Percentiles rank a stretch among this genome's conserved stretches.
phyloP scores from a whole-genome alignment of 352 stramenopile species.

The Halophytophthora polymorphica region DNA sequence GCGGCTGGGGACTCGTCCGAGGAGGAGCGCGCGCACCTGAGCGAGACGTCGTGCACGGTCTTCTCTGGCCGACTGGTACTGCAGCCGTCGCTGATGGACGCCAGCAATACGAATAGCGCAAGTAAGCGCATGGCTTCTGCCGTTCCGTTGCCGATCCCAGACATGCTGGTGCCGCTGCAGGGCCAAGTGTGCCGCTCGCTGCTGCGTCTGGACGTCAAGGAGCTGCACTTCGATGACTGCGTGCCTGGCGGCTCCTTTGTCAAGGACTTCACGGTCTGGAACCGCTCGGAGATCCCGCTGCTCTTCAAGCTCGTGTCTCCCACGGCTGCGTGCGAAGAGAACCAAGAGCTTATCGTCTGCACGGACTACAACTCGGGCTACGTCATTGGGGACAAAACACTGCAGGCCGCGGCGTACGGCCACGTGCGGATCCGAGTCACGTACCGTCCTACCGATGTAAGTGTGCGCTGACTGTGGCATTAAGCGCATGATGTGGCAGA shows the following conservation, averaged over 20 bases:
- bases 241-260: conserved; percentile 84
- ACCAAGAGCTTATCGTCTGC: conserved; percentile 70
- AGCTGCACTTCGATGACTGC: conserved; percentile 88
- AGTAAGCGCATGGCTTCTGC: background rate
- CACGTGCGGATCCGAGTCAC: conserved; percentile 86
- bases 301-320: conserved; percentile 84
- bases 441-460: conserved; percentile 78
- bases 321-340: conserved; percentile 60
- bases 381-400: conserved; percentile 72
- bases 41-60: conserved; percentile 79
- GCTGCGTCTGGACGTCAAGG: conserved; percentile 81
- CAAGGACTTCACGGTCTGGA: conserved; percentile 90
- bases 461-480: background rate
- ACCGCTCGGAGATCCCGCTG: conserved; percentile 85
- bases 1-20: conserved; percentile 70
- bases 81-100: conserved; percentile 39
- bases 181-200: conserved; percentile 82
- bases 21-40: conserved; percentile 79
- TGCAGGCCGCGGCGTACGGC: conserved; percentile 79
- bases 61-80: conserved; percentile 64
- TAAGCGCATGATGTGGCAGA: background rate
- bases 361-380: conserved; percentile 88
- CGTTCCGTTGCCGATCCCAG: conserved; percentile 31
- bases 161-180: conserved; percentile 77
- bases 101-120: conserved; percentile 7